Conservation (phyloP, 164 flowering plant genomes). For the Annona cherimola region DNA sequence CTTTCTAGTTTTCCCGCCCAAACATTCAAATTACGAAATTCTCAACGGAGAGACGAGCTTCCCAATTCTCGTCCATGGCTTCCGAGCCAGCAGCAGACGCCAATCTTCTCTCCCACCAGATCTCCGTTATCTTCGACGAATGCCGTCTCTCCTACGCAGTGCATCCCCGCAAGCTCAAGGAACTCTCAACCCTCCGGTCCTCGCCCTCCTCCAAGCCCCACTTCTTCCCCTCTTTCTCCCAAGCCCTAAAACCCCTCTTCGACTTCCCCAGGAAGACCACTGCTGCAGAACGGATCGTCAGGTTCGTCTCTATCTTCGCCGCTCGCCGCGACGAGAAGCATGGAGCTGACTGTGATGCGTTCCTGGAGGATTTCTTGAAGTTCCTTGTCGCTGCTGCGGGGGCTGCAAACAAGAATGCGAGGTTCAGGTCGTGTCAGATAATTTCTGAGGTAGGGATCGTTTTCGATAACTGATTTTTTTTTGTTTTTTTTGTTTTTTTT, state of each 20-base stretch:
- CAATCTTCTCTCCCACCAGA: slow-evolving; percentile 12
- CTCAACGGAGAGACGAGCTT: background rate
- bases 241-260: slow-evolving; percentile 66
- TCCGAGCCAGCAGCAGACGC: background rate
- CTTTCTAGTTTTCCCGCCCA: slow-evolving; percentile 2
- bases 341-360: slow-evolving; percentile 16
- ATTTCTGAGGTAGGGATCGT: slow-evolving; percentile 65
- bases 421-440: slow-evolving; percentile 83
- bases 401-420: slow-evolving; percentile 52
- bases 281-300: slow-evolving; percentile 60
- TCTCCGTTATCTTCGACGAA: slow-evolving; percentile 63
- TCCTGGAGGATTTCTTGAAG: slow-evolving; percentile 53
- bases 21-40: slow-evolving; percentile 1
- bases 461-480: too few species aligned
- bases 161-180: slow-evolving; percentile 78
- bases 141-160: slow-evolving; percentile 55
- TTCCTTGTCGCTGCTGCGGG: slow-evolving; percentile 49
- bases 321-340: slow-evolving; percentile 23
- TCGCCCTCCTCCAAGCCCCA: slow-evolving; percentile 17
- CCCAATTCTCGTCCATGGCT: background rate
- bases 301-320: slow-evolving; percentile 60
- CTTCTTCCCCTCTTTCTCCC: slow-evolving; percentile 57
- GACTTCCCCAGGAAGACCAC: slow-evolving; percentile 44
- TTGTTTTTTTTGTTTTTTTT: too few species aligned
- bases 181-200: slow-evolving; percentile 52